Conservation (phyloP, 2,329 filamentous ascomycete species). For the Alternaria longipes region DNA sequence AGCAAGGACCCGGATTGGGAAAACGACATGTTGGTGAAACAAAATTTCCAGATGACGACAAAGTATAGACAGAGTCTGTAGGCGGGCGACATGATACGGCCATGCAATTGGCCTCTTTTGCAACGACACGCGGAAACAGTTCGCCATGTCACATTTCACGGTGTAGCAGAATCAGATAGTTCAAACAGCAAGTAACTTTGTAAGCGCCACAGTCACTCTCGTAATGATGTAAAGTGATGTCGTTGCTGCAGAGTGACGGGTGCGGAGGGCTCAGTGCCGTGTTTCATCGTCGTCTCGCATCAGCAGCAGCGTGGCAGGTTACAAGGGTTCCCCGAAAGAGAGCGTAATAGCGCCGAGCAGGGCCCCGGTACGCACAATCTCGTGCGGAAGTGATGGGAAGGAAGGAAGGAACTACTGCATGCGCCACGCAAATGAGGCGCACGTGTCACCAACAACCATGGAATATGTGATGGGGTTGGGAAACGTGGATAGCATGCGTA, state of each 20-base stretch:
- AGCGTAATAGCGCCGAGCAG: slow-evolving; percentile 10
- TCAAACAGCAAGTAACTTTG: slow-evolving; percentile 17
- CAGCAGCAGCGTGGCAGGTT: not conserved
- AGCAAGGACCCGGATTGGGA: not conserved
- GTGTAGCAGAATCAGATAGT: slow-evolving; percentile 21
- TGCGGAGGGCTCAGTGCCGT: slow-evolving; percentile 31
- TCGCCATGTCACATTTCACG: slow-evolving; percentile 16
- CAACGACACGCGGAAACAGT: slow-evolving; percentile 16
- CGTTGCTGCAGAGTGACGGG: slow-evolving; percentile 24
- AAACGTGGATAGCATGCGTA: slow-evolving; percentile 6
- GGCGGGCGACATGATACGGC: too few species aligned
- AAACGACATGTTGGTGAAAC: slow-evolving; percentile 9
- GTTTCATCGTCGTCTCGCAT: slow-evolving; percentile 49
- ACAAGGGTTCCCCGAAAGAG: slow-evolving; percentile 1
- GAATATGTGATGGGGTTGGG: not conserved
- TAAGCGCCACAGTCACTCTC: slow-evolving; percentile 22
- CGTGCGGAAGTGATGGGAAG: slow-evolving; percentile 3
- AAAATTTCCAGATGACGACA: not conserved
- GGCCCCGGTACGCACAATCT: not conserved
- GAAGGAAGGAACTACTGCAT: slow-evolving; percentile 14
- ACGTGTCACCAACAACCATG: slow-evolving; percentile 1
- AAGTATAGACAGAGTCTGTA: not conserved
- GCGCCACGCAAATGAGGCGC: slow-evolving; percentile 3
- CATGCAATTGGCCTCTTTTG: slow-evolving; percentile 8
- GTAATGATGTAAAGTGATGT: slow-evolving; percentile 28